Percentiles rank a stretch among this genome's conserved stretches.
Evolutionary conservation across 2,329 filamentous ascomycete genomes (phyloP).

Genomic region (Mycogone perniciosa): DNA sequence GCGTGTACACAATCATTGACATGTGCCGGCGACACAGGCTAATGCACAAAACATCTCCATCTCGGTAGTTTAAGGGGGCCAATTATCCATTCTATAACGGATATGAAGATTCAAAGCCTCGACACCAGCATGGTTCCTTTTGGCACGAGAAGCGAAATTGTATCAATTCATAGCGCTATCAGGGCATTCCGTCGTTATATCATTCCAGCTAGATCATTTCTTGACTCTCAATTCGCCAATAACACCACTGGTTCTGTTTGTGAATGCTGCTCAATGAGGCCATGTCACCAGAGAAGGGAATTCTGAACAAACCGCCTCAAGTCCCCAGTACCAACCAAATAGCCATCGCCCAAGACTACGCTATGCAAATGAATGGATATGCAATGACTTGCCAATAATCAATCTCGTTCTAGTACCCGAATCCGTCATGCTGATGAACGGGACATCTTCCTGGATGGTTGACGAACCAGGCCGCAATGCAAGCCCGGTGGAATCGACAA

Average conservation of each 20-base stretch:
- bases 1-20: too few species aligned
- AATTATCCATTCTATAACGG: too few species aligned
- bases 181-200: background rate
- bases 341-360: constrained; percentile 5
- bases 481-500: constrained; percentile 56
- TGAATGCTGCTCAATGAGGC: constrained; percentile 2
- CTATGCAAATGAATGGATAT: constrained; percentile 11
- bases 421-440: constrained; percentile 58
- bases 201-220: constrained; percentile 2
- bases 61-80: too few species aligned
- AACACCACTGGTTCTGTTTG: background rate
- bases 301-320: constrained; percentile 3
- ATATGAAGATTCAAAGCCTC: too few species aligned
- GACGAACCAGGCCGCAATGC: constrained; percentile 58
- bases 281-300: constrained; percentile 7
- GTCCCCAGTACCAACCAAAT: background rate
- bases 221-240: constrained; percentile 5
- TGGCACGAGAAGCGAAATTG: background rate
- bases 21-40: too few species aligned
- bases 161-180: constrained; percentile 7
- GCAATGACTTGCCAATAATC: background rate
- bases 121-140: background rate
- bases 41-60: too few species aligned
- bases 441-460: constrained; percentile 58
- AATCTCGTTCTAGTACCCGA: constrained; percentile 32